These are phyloP conservation scores for Claviceps cyperi DNA, from an alignment of 2,329 filamentous ascomycete species.

Conservation along the genomic window DNA sequence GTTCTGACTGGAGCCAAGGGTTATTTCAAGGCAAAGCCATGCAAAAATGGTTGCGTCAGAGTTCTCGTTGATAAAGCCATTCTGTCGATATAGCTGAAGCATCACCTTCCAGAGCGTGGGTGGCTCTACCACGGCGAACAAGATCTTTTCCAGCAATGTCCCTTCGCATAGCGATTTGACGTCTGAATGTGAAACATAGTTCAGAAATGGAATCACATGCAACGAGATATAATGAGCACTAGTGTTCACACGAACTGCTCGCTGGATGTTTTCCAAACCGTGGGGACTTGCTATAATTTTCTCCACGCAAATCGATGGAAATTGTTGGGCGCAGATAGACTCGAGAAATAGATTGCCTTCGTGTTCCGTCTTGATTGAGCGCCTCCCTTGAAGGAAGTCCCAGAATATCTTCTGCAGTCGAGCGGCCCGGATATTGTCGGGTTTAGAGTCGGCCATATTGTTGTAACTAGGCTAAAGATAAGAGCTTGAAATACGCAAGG, in stretches of 20 bases:
- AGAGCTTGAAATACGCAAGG: not conserved
- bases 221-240: not conserved
- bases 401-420: not conserved
- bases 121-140: not conserved
- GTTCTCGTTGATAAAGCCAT: not conserved
- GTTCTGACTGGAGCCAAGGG: not conserved
- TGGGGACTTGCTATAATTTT: not conserved
- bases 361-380: not conserved
- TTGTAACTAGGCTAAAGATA: no score
- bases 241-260: not conserved
- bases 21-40: conserved; percentile 9
- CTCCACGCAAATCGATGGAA: not conserved
- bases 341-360: not conserved
- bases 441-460: not conserved
- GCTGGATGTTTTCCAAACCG: not conserved
- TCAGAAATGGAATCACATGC: not conserved
- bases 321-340: not conserved
- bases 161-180: not conserved
- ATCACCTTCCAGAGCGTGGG: not conserved
- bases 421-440: not conserved
- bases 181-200: not conserved
- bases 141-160: not conserved
- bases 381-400: not conserved
- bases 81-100: not conserved
- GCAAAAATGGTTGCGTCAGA: conserved; percentile 4